phyloP scores from a whole-genome alignment of 2,329 filamentous ascomycete species.

The Cytospora paraplurivora region DNA sequence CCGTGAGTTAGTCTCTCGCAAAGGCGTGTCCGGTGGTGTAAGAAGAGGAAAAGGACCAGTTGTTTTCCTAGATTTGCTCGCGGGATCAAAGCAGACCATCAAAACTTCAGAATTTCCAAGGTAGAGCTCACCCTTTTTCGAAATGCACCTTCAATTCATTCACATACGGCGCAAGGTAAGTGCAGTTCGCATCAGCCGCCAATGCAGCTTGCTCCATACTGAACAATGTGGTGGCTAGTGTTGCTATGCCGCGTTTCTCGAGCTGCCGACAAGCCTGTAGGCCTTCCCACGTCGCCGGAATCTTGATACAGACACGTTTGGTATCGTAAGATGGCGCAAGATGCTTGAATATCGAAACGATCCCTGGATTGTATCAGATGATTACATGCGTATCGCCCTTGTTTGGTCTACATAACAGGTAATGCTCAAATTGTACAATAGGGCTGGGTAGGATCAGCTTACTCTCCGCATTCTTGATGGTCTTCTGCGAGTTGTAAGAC shows the following conservation, averaged over 20 bases:
- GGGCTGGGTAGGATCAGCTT: conserved; percentile 29
- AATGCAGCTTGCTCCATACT: conserved; percentile 61
- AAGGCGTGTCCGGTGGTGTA: background rate
- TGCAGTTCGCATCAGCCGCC: conserved; percentile 58
- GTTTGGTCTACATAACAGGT: no score
- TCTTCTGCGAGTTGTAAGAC: conserved; percentile 53
- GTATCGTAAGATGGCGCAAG: conserved; percentile 48
- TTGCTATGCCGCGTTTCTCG: conserved; percentile 56
- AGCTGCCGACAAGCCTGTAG: conserved; percentile 59
- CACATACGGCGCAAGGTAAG: conserved; percentile 67
- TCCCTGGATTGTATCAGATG: conserved; percentile 42
- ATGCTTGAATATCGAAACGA: conserved; percentile 50
- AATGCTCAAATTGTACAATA: background rate
- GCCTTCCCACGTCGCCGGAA: conserved; percentile 65
- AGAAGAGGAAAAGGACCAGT: background rate
- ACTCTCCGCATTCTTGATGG: conserved; percentile 54
- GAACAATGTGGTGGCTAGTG: conserved; percentile 65
- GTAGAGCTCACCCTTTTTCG: conserved; percentile 45
- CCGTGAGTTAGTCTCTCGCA: background rate
- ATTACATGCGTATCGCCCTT: no score
- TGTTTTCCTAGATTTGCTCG: background rate
- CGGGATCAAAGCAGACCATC: background rate
- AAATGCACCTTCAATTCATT: conserved; percentile 67
- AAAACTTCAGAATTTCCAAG: background rate
- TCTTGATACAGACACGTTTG: conserved; percentile 62